Base-by-base conservation (phyloP, 306 rosid species). In the Ormosia semicastrata region DNA sequence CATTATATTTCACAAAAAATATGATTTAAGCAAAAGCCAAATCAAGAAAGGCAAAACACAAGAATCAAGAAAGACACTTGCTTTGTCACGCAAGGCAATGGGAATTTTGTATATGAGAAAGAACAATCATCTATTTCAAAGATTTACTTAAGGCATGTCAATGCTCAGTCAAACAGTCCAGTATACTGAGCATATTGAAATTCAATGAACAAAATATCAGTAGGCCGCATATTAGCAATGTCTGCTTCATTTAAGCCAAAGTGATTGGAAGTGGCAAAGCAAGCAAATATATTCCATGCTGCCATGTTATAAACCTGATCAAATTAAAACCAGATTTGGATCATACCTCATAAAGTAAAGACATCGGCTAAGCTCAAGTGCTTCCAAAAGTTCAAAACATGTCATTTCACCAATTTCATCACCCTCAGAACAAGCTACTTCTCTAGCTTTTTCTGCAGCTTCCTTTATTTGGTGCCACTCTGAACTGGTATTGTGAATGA, bases 401-500 rank as follows among this genome's bases (percentile, higher is more conserved):
- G 98, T 93, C 90, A 95, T 85, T 85, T 87, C 93, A 52, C 91
- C 96, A 71, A 87, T 81, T 85, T 93, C 97, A 80, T 95, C 97
- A 76, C 91, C 90, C 75, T 89, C 93, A 72, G 65, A 86, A 88
- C 70, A 64, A 72, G 99, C 94, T 6, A 73, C 87, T 32, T 89
- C 91, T 86, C 94, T 88, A 85, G 97, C 94, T 70, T 85, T 95
- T 83, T 93, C 99, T 50, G 96, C 82, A 46, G 99, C 99, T 87
- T 89, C 98, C 89, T 89, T 93, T 79, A 95, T 95, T 74, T 92
- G 96, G 70, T 89, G 87, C 99, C 99, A 95, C 85, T 95, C 99
- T 37, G 34, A 63, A 81, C 94, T 90, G 37, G 88, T 88, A 75
- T 90, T 92, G 83, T 95, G 99, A 81, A 95, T 84, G 74, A 93